Evolutionary conservation across 129 eudicot species (phyloP).

Genomic region (Arctium minus): DNA sequence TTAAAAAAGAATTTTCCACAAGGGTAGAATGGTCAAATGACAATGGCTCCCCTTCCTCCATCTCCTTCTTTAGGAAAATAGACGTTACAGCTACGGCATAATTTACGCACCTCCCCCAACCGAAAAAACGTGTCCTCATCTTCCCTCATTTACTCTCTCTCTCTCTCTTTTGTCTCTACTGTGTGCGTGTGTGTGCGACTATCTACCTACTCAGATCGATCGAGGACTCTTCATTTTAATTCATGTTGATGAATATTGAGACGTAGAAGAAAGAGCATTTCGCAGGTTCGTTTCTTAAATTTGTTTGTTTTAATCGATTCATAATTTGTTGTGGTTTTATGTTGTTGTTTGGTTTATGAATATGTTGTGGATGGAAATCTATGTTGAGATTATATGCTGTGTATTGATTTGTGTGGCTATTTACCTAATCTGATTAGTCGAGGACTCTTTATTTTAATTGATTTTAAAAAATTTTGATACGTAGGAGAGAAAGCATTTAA

Average conservation of each 20-base stretch:
- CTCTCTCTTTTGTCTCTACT: conserved; percentile 12
- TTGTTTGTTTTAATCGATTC: background rate
- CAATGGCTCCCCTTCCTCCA: conserved; percentile 11
- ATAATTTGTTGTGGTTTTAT: background rate
- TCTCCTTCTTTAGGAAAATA: conserved; percentile 15
- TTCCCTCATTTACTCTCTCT: conserved; percentile 14
- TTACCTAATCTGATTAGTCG: background rate
- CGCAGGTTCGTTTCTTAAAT: conserved; percentile 5
- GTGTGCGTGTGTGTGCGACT: conserved; percentile 16
- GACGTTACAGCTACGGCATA: conserved; percentile 74
- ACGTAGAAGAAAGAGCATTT: conserved; percentile 2
- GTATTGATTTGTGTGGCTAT: background rate
- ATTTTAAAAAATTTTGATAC: background rate
- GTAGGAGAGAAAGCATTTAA: background rate
- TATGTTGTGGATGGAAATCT: conserved; percentile 1
- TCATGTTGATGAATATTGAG: background rate
- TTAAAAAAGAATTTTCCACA: background rate
- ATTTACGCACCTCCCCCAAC: conserved; percentile 30
- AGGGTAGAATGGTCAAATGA: conserved; percentile 25
- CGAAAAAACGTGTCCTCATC: conserved; percentile 18
- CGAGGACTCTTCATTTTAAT: background rate
- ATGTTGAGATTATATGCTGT: background rate
- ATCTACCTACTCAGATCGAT: conserved; percentile 25
- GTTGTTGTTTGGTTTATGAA: background rate
- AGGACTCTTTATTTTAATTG: background rate